Base-by-base conservation (phyloP, 768 basidiomycete species). In the Hysterangium stoloniferum region DNA sequence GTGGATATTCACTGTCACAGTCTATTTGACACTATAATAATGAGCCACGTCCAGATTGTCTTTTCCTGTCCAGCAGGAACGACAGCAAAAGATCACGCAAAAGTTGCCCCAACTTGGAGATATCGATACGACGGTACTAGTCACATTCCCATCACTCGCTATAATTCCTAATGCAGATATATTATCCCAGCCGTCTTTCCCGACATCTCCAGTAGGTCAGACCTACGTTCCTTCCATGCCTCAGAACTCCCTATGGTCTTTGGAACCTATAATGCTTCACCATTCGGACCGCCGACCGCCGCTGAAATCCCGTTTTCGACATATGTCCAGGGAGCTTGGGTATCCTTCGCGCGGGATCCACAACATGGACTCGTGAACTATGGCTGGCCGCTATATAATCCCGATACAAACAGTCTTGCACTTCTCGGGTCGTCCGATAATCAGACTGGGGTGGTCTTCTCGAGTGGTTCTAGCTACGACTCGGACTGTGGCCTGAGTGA, bases 231-330 rank as follows among this genome's bases (percentile, higher is more conserved):
- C 4, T 70, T 64, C 52, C 71, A 72, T 32, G 61, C 65, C 0
- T 64, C 68, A 1, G 65, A 71, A 29, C 64, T 73, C 29, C 69
- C 71, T 0, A 53, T 69, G 25, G 63, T 70, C 33, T 73, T 71
- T 25, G 64, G 59, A 34, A 57, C 59, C 6, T 24, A 54, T 15
- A n/a, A n/a, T 37, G n/a, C 20, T 3, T 20, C n/a, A 7, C n/a
- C 3, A 3, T 37, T 37, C 20, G 48, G 59, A 29, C 52, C 57
- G 31, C 58, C 57, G 20, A 61, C 59, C 12, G 45, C 56, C 11
- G 54, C 25, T 8, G 63, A 62, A 43, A 59, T 64, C 17, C 54
- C 58, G n/a, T 58, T 71, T 31, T 64, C 69, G 1, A 59, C 52
- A 45, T 67, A 63, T 43, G 47, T 70, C 1, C 70, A 71, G 52